phyloP scores from a whole-genome alignment of 306 rosid species.

The Sindora glabra region DNA sequence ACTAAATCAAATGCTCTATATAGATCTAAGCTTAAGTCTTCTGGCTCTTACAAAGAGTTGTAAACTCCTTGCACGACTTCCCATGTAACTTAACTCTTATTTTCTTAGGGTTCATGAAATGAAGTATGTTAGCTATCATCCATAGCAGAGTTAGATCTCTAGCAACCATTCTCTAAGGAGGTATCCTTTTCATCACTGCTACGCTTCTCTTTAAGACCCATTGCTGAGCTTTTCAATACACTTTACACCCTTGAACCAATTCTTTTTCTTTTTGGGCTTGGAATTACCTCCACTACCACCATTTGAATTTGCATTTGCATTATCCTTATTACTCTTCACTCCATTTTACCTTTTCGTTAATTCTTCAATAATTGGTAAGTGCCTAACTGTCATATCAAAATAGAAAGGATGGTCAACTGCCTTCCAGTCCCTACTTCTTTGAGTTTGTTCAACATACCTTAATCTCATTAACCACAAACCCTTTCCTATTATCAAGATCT shows the following conservation, averaged over 20 bases:
- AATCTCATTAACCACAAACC: slow-evolving; percentile 84
- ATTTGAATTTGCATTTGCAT: slow-evolving; percentile 25
- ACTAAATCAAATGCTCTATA: slow-evolving; percentile 93
- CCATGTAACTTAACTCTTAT: slow-evolving; percentile 81
- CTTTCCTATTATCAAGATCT: slow-evolving; percentile 91
- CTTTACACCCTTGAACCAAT: slow-evolving; percentile 80
- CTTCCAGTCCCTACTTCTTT: slow-evolving; percentile 88
- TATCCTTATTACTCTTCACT: slow-evolving; percentile 41
- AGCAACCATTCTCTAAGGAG: slow-evolving; percentile 80
- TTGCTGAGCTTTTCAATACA: slow-evolving; percentile 57
- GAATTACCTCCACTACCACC: slow-evolving; percentile 25
- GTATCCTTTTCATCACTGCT: slow-evolving; percentile 92
- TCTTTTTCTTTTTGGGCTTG: slow-evolving; percentile 71
- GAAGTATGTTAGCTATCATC: slow-evolving; percentile 88
- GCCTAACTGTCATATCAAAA: slow-evolving; percentile 90
- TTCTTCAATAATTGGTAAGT: slow-evolving; percentile 94
- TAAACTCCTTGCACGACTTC: slow-evolving; percentile 66
- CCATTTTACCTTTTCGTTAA: slow-evolving; percentile 82
- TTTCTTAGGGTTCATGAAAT: slow-evolving; percentile 86
- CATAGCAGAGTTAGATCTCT: slow-evolving; percentile 91
- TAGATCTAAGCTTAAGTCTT: slow-evolving; percentile 94
- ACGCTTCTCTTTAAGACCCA: slow-evolving; percentile 64
- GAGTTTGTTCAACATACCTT: slow-evolving; percentile 60
- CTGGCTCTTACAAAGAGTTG: slow-evolving; percentile 74
- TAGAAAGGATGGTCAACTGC: slow-evolving; percentile 94